A percentile compares a stretch with the other conserved stretches of the same genome.
These are phyloP conservation scores for Aspergillus melleus DNA, from an alignment of 2,329 filamentous ascomycete species.

Conservation along the genomic window DNA sequence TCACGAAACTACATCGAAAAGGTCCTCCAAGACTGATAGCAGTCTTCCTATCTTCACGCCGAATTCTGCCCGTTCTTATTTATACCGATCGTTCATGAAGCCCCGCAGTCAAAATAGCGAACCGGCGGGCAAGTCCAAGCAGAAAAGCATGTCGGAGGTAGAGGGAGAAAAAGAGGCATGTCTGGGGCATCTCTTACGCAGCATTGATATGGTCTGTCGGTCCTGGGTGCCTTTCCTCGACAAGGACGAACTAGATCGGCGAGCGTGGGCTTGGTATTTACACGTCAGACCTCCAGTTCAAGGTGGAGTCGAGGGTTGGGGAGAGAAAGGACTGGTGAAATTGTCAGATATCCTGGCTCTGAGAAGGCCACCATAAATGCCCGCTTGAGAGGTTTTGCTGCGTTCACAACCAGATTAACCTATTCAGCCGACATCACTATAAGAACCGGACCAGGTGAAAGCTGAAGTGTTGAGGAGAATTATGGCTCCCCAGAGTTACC, in stretches of 20 bases:
- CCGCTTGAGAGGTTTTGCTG: neutral
- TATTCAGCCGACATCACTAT: neutral
- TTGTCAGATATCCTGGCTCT: constrained; percentile 62
- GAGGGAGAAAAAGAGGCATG: constrained; percentile 68
- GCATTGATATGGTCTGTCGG: constrained; percentile 68
- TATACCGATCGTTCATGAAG: constrained; percentile 50
- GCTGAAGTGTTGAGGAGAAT: neutral
- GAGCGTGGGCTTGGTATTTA: constrained; percentile 81
- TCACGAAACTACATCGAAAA: constrained; percentile 30
- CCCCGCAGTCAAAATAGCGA: constrained; percentile 10
- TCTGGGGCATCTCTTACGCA: constrained; percentile 67
- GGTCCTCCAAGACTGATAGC: constrained; percentile 20
- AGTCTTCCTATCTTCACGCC: constrained; percentile 74
- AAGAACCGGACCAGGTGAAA: neutral
- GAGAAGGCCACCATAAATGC: constrained; percentile 16
- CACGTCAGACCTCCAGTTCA: constrained; percentile 74
- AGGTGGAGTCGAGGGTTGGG: constrained; percentile 75
- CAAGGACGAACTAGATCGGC: constrained; percentile 67
- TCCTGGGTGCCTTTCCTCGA: constrained; percentile 71
- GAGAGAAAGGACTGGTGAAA: constrained; percentile 71
- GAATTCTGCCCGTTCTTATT: constrained; percentile 63
- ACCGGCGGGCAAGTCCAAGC: constrained; percentile 37
- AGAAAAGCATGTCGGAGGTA: constrained; percentile 51
- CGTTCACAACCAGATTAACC: neutral
- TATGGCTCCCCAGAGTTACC: neutral